Evolutionary conservation across 1,284 basidiomycete species (phyloP), one percentile per base, ranked within the genome.

Genomic region (Cutaneotrichosporon spelunceum): DNA sequence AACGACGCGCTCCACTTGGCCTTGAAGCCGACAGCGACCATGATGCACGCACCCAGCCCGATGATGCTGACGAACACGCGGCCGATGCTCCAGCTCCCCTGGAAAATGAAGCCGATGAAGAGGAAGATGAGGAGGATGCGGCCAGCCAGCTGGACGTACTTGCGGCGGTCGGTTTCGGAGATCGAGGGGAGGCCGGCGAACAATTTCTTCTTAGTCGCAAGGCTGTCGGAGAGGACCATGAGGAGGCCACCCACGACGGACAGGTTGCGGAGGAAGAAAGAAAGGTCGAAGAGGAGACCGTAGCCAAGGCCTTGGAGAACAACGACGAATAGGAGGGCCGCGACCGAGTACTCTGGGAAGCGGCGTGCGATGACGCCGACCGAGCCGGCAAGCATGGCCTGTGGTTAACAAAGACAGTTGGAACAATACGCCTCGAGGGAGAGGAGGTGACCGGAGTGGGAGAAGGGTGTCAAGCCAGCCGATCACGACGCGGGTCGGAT

Each of bases 21-120:
- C 83, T 99, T 99, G 87, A 98, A 99, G 54, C 96, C 96, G 66
- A 99, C 85, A 11, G 94, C 96, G 58, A 99, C 94, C 92, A 97
- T 97, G 73, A 87, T 80, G 77, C 95, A 98, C 1, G 95, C 94
- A n/a, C 85, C 88, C 52, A 96, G 84, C 60, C 92, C 92, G 66
- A 95, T 77, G 66, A 96, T 82, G 34, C 92, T 93, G 59, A 96
- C 89, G 63, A 95, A 81, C 10, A 93, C 84, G 65, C 94, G 90
- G 24, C 84, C 85, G 67, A 96, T 81, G 67, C 85, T 88, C 93
- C 94, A 98, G 76, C 86, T 82, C 59, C 94, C 94, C 76, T 95
- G 93, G 75, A 99, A 83, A 70, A 97, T 88, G 83, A 99, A 98
- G 2, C 96, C 96, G 71, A 99, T 83, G 86, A 99, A 99, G 53